Base-by-base conservation (phyloP, 441 rosid genomes). In the Capsella rubella region DNA sequence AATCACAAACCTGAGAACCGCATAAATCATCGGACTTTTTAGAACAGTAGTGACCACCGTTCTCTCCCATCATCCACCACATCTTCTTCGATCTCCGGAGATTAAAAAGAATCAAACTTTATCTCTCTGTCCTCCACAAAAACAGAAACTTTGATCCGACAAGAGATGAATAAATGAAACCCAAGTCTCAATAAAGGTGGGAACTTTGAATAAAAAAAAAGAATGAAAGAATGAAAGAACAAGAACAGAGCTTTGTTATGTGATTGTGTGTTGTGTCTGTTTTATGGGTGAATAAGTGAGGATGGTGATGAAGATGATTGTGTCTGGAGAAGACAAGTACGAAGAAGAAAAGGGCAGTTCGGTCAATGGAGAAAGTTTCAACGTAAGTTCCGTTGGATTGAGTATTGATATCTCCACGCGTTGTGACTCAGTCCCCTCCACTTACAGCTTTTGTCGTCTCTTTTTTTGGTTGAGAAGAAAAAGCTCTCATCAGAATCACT, bases 51-150 rank as follows among this genome's bases (percentile, higher is more conserved):
- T 82, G 89, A 35, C 88, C 92, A 39, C 89, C 95, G 73, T 82
- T 85, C 81, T 91, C 94, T 34, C 83, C 79, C 97, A 91, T 89
- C 90, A 91, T 91, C 95, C 97, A 83, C 91, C 93, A 87, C 97
- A 91, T 90, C 77, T 81, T 64, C 64, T 74, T 64, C 59, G 51
- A 73, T 64, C 7, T 6, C 49, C 16, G 16, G 58, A 43, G 51
- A 16, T 46, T 1, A 47, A 28, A 35, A 35, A 49, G 25, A 42
- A 61, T 4, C 66, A 42, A 58, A 18, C 43, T 34, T 57, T 34
- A 56, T 7, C 55, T 2, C 4, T n/a, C 18, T 45, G 14, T 2
- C 16, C 49, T 45, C 49, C 49, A 47, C 7, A 27, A 52, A 11
- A 12, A 27, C 6, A 51, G 57, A 50, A 21, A 21, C 54, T 50